Evolutionary conservation across 2,329 filamentous ascomycete species (phyloP).

Genomic region (Alternaria hordeiaustralica): DNA sequence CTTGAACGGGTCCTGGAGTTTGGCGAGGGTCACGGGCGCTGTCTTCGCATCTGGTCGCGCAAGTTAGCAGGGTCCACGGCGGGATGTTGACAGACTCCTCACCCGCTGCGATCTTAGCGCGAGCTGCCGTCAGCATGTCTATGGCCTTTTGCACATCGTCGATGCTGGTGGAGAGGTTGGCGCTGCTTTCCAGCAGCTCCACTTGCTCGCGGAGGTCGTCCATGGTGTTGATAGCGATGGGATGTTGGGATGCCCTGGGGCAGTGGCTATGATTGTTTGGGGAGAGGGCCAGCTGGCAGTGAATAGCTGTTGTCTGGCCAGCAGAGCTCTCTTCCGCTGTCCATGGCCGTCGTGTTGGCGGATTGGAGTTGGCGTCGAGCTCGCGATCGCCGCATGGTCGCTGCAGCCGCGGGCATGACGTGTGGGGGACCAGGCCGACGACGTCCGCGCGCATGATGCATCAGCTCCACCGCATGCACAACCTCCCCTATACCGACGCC

Average conservation of each 20-base stretch:
- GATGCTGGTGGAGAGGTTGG: conserved; percentile 73
- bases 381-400: conserved; percentile 15
- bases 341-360: conserved; percentile 32
- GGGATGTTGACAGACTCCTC: background rate
- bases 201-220: conserved; percentile 76
- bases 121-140: conserved; percentile 73
- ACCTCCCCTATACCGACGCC: background rate
- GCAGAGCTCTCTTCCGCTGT: conserved; percentile 22
- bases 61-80: conserved; percentile 18
- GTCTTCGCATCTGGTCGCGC: conserved; percentile 66
- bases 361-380: conserved; percentile 14
- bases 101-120: conserved; percentile 74
- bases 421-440: conserved; percentile 21
- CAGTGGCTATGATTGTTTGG: conserved; percentile 11
- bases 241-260: background rate
- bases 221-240: conserved; percentile 52
- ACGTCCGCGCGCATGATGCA: background rate
- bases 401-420: conserved; percentile 28
- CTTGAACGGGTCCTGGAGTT: conserved; percentile 85
- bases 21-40: conserved; percentile 77
- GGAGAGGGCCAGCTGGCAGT: background rate
- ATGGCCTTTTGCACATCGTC: conserved; percentile 85
- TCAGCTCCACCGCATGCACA: background rate
- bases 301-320: conserved; percentile 22
- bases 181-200: conserved; percentile 71